Base-by-base conservation (phyloP, 257 asterid species). In the Ligustrum vulgare region DNA sequence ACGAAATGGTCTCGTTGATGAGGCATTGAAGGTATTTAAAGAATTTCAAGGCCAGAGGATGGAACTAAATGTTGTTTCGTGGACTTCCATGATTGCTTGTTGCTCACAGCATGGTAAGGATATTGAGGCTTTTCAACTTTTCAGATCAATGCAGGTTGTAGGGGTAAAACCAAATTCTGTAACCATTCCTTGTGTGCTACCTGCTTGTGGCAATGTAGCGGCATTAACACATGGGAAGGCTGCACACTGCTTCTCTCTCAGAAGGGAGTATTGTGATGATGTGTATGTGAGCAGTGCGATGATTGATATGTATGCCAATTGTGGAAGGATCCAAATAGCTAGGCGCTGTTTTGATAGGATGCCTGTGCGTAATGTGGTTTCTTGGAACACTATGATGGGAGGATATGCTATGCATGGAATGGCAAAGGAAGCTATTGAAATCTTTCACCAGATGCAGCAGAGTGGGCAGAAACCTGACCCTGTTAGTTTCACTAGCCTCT, bases 31-130 rank as follows among this genome's bases (percentile, higher is more conserved):
- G 66, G 77, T 81, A 11, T 94, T 94, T 79, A 80, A 81, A 83
- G 73, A 84, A 31, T 84, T 83, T 62, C 82, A 74, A 67, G 80
- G 73, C 72, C 79, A 72, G 54, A 86, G 83, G 63, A 84, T 79
- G 81, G 93, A 91, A 70, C 68, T 91, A 76, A 90, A 94, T 75
- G 97, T 94, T 41, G 97, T 94, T 78, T 91, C 98, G 0, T 94
- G 98, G 98, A 94, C 97, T 77, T 94, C 98, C 8, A 81, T 89
- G 70, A 89, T 94, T 36, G 89, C 96, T 72, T 90, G 94, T 76
- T 94, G 96, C 83, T 85, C 97, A 16, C 98, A 94, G 71, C 90
- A 90, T 72, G 97, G 98, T 18, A 90, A 84, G 82, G 96, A 94
- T 86, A 81, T 87, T 1, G 91, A 86, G 79, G 97, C 98, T n/a